Base-by-base conservation (phyloP, 371 early-diverging fungal species). In the Fennellomyces sp. region DNA sequence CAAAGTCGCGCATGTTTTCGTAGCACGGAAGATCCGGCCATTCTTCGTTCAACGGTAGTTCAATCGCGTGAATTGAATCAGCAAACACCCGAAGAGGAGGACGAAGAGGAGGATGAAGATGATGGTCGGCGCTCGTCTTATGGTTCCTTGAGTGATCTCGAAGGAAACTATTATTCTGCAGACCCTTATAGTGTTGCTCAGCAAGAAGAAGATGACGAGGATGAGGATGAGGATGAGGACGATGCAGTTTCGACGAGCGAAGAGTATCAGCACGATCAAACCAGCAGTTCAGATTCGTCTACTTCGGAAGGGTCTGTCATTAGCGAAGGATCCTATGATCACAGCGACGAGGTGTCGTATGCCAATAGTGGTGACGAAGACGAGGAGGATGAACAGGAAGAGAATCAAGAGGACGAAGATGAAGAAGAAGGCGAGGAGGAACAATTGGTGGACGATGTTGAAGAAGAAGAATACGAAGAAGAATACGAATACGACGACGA, bases 1-100 rank as follows among this genome's bases (percentile, higher is more conserved):
- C 45, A 45, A 45, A 45, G 45, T 45, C 45, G 45, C 23, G 45
- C 45, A 23, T 45, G n/a, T 23, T 45, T 45, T 21, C 45, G 23
- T 21, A 39, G 17, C 39, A 39, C 17, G 23, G 21, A 45, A 21
- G 45, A 45, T 45, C 45, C 45, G 4, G 45, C 45, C 5, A 45
- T 45, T 23, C 12, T 45, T 11, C 45, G 45, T 23, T 45, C 45
- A 5, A 45, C 45, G 21, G 23, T 23, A 45, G 45, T 45, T 2
- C n/a, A 10, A 13, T 41, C 41, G 4, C 45, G 21, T 2, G 45
- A 45, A 23, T 25, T 45, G 8, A 0, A 45, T 45, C 45, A 8
- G 11, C 45, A 10, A 23, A 11, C 17, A 15, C 5, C 45, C 17
- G 4, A 39, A 5, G 45, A 45, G 10, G 45, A 45, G 0, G 45